phyloP scores from a whole-genome alignment of 495 filamentous ascomycete genomes.

The Penicillium bovifimosum region DNA sequence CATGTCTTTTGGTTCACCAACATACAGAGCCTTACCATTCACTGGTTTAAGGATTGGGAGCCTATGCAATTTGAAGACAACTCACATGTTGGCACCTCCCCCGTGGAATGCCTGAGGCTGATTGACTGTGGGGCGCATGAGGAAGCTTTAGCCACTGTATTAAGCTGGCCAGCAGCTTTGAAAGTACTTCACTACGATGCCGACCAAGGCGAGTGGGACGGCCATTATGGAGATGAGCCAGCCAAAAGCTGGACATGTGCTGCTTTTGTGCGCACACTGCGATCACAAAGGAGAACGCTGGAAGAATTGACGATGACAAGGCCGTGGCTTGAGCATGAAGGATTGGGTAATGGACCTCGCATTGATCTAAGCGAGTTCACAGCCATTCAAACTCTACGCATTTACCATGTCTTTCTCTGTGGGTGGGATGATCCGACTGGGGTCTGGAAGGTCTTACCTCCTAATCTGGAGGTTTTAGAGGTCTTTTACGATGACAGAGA shows the following conservation, averaged over 20 bases:
- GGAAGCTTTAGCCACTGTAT: constrained; percentile 8
- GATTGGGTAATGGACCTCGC: constrained; percentile 11
- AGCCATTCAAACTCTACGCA: constrained; percentile 10
- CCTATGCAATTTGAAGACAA: constrained; percentile 10
- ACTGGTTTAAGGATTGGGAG: constrained; percentile 4
- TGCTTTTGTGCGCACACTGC: constrained; percentile 18
- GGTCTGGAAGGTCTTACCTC: constrained; percentile 11
- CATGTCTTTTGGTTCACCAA: background rate
- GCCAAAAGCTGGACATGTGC: constrained; percentile 11
- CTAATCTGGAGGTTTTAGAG: constrained; percentile 12
- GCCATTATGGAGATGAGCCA: constrained; percentile 1
- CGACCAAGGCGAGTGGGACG: constrained; percentile 15
- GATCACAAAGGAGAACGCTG: constrained; percentile 10
- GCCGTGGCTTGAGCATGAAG: constrained; percentile 13
- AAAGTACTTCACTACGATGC: constrained; percentile 16
- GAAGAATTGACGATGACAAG: constrained; percentile 14
- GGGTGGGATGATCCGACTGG: constrained; percentile 2
- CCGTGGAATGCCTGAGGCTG: constrained; percentile 10
- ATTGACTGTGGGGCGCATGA: constrained; percentile 17
- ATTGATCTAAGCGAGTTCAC: constrained; percentile 15
- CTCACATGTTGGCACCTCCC: constrained; percentile 16
- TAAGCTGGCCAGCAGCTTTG: constrained; percentile 16
- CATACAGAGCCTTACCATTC: constrained; percentile 4
- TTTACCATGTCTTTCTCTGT: constrained; percentile 16
- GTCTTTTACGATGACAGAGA: constrained; percentile 15